Conservation (phyloP, 495 filamentous ascomycete genomes). For the Aspergillus saccharolyticus region DNA sequence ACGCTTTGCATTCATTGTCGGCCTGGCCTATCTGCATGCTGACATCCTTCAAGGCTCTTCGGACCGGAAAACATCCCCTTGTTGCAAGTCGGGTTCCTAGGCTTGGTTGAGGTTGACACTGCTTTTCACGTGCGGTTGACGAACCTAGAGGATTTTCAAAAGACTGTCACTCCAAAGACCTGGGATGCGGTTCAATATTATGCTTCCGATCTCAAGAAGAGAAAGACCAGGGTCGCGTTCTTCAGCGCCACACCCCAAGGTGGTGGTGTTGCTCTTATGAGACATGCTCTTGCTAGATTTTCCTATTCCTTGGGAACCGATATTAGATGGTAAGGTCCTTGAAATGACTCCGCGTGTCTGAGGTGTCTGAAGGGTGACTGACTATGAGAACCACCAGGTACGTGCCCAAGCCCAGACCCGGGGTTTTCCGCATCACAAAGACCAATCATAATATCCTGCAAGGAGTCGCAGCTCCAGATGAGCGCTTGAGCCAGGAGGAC, state of each 20-base stretch:
- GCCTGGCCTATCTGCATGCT: not conserved
- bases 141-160: constrained; percentile 57
- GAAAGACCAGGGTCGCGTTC: constrained; percentile 71
- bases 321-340: constrained; percentile 61
- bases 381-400: constrained; percentile 37
- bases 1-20: constrained; percentile 17
- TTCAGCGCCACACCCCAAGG: constrained; percentile 85
- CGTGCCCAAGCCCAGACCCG: constrained; percentile 79
- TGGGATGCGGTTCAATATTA: constrained; percentile 69
- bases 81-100: constrained; percentile 68
- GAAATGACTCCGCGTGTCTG: not conserved
- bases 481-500: constrained; percentile 57
- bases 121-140: constrained; percentile 57
- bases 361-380: not conserved
- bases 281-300: constrained; percentile 76
- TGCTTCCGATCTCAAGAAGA: constrained; percentile 58
- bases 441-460: constrained; percentile 91
- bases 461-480: constrained; percentile 61
- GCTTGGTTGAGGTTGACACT: constrained; percentile 71
- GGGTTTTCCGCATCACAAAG: constrained; percentile 84
- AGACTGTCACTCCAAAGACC: constrained; percentile 55
- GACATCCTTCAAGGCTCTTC: constrained; percentile 54
- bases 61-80: constrained; percentile 69
- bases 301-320: constrained; percentile 63
- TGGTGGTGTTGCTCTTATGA: constrained; percentile 84